Conservation (phyloP, 2,329 filamentous ascomycete species). For the Dryadomyces quercus-mongolicae region DNA sequence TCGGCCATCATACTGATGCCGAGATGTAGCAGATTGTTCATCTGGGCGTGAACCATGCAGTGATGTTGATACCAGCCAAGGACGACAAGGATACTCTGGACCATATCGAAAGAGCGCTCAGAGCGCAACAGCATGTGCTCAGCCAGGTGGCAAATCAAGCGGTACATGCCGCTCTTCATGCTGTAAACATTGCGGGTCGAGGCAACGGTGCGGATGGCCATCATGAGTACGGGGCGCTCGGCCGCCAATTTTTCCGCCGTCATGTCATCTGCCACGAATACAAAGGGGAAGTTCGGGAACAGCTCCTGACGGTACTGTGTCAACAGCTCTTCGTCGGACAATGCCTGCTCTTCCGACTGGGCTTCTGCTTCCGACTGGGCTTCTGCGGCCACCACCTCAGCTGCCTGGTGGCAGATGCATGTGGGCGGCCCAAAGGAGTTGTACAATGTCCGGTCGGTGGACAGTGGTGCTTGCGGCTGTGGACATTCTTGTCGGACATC, state of each 20-base stretch:
- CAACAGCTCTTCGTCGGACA: slow-evolving; percentile 33
- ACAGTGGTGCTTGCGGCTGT: not conserved
- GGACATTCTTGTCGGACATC: not conserved
- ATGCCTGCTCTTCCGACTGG: slow-evolving; percentile 15
- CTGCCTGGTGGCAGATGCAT: slow-evolving; percentile 33
- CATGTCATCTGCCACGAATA: slow-evolving; percentile 25
- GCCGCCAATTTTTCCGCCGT: slow-evolving; percentile 24
- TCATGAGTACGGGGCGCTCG: slow-evolving; percentile 34
- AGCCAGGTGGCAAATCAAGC: slow-evolving; percentile 31
- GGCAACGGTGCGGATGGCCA: slow-evolving; percentile 36
- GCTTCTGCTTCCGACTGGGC: slow-evolving; percentile 11
- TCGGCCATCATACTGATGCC: slow-evolving; percentile 34
- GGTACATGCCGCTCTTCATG: slow-evolving; percentile 37
- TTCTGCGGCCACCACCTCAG: slow-evolving; percentile 23
- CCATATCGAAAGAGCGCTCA: slow-evolving; percentile 35
- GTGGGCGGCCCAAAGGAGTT: slow-evolving; percentile 32
- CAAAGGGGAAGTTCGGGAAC: slow-evolving; percentile 33
- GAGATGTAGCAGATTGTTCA: slow-evolving; percentile 37
- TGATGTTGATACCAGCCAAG: slow-evolving; percentile 42
- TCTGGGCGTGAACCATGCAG: slow-evolving; percentile 38
- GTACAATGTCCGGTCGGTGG: slow-evolving; percentile 18
- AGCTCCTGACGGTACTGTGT: slow-evolving; percentile 30
- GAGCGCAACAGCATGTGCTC: slow-evolving; percentile 37
- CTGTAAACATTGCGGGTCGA: slow-evolving; percentile 32
- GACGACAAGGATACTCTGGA: slow-evolving; percentile 36